Evolutionary conservation across 2,329 filamentous ascomycete genomes (phyloP), one percentile per base, ranked within the genome.

Genomic region (Pleurostoma richardsiae): DNA sequence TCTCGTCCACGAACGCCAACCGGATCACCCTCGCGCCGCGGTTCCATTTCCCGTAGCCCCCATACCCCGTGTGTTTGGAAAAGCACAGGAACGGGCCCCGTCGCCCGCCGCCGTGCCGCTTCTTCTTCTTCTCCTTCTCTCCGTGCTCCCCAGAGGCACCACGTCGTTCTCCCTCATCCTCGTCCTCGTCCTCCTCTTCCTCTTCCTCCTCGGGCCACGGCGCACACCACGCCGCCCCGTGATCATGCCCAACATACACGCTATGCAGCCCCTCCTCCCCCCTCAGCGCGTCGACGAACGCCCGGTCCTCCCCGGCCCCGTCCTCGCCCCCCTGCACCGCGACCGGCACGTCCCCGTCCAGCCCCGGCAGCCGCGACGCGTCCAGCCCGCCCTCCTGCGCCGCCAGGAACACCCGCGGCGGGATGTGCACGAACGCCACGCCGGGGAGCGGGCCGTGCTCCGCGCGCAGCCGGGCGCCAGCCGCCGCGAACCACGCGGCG

Each of bases 161-260:
- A 19, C 19, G 19, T 19, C 19, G 19, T 19, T 19, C 19, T 19
- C 1, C 72, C 75, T 29, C 19, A 58, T 59, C 40, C 57, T 60
- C 10, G 52, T 54, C 1, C 61, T 54, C 5, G 59, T 49, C 67
- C 31, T 6, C 42, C 45, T 76, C 49, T 19, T 72, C 67, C n/a
- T 71, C 55, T 2, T 72, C 72, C 54, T 68, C 69, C 48, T 42
- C 42, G 38, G 54, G 54, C 61, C 59, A 64, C 40, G 52, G 56
- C 11, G 49, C 61, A 51, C 69, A 74, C 72, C 72, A 76, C 29
- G 69, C 65, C 54, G 73, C 63, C 0, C 70, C 70, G 51, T 82
- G 80, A 52, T 82, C 77, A 55, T 83, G 80, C 0, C 79, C 80
- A n/a, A 66, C 65, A 59, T 80, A 74, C 27, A 80, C 56, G 30